Conservation (phyloP, 2,329 filamentous ascomycete genomes). For the Aspergillus chevalieri region DNA sequence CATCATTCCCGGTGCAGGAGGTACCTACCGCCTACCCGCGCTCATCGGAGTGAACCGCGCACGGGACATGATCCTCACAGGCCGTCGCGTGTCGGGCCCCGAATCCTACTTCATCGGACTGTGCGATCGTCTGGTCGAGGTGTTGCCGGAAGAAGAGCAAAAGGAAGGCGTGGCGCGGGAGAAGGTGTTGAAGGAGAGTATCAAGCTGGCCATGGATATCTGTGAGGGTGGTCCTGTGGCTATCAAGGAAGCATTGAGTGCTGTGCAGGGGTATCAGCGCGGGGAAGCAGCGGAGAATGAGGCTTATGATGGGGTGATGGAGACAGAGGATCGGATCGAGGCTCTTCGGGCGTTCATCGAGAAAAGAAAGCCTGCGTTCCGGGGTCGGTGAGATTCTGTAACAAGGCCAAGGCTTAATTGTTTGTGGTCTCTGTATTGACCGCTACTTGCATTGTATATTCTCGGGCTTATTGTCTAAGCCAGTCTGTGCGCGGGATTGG, state of each 20-base stretch:
- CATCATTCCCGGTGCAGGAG: constrained; percentile 91
- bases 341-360: constrained; percentile 78
- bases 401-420: neutral
- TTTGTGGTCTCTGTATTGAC: neutral
- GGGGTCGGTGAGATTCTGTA: constrained; percentile 41
- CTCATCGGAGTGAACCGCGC: constrained; percentile 75
- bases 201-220: constrained; percentile 74
- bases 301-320: constrained; percentile 77
- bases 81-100: constrained; percentile 70
- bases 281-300: constrained; percentile 74
- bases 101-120: constrained; percentile 91
- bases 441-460: neutral
- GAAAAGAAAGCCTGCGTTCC: constrained; percentile 66
- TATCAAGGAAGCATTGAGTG: constrained; percentile 69
- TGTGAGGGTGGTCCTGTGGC: constrained; percentile 86
- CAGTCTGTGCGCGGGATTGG: no score
- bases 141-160: constrained; percentile 50
- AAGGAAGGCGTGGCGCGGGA: constrained; percentile 56
- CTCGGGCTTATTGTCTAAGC: neutral
- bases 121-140: constrained; percentile 81
- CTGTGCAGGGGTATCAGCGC: constrained; percentile 61
- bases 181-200: constrained; percentile 66
- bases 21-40: constrained; percentile 77
- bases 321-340: constrained; percentile 80
- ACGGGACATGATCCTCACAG: constrained; percentile 85